These are phyloP conservation scores for Zygoascus sp. DNA, from an alignment of 1,139 yeast genomes.

Conservation along the genomic window DNA sequence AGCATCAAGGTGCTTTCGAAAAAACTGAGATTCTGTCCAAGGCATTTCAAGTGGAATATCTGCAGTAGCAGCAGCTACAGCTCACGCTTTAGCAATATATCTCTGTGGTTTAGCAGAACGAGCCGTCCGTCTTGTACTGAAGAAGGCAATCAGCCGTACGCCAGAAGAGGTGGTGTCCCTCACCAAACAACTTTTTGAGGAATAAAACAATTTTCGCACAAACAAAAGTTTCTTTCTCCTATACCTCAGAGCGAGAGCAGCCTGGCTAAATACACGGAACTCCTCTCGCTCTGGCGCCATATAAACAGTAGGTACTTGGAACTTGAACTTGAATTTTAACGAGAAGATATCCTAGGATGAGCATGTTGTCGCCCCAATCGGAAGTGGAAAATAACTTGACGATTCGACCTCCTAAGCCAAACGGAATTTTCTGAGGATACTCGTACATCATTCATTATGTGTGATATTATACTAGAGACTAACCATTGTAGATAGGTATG, in stretches of 20 bases:
- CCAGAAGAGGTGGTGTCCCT: not conserved
- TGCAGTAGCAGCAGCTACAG: no score
- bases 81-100: no score
- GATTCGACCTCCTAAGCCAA: constrained; percentile 51
- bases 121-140: no score
- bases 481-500: constrained; percentile 1
- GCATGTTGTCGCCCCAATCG: constrained; percentile 60
- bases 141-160: constrained; percentile 1
- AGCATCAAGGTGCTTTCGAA: constrained; percentile 23
- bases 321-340: not conserved
- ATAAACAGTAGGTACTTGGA: no score
- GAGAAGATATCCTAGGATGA: constrained; percentile 39
- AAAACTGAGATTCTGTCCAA: constrained; percentile 16
- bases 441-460: not conserved
- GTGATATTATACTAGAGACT: not conserved
- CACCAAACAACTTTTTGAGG: not conserved
- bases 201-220: not conserved
- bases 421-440: constrained; percentile 30
- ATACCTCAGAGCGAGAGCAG: not conserved
- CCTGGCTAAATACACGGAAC: no score
- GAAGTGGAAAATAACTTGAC: constrained; percentile 42
- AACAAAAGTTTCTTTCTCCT: not conserved
- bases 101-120: no score
- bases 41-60: constrained; percentile 7
- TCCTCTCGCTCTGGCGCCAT: not conserved